A percentile compares a stretch with the other conserved stretches of the same genome.
phyloP scores from a whole-genome alignment of 306 rosid species.

The Castanospermum australe region DNA sequence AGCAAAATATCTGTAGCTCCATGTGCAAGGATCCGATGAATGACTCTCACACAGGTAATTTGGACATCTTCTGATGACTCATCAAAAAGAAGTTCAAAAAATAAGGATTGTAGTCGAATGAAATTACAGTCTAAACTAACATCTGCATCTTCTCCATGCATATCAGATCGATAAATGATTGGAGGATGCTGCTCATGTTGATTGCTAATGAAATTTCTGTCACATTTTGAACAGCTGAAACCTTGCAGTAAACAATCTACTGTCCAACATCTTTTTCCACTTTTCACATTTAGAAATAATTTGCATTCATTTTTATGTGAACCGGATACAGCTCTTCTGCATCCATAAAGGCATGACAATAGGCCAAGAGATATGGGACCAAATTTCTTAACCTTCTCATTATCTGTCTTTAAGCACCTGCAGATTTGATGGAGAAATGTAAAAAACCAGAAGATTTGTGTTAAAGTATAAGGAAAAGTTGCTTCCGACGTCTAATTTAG shows the following conservation, averaged over 20 bases:
- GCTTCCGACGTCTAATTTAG: background rate
- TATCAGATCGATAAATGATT: conserved; percentile 36
- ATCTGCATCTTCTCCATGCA: conserved; percentile 35
- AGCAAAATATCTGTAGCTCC: conserved; percentile 45
- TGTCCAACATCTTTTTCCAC: conserved; percentile 48
- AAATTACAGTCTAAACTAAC: conserved; percentile 48
- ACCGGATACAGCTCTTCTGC: conserved; percentile 46
- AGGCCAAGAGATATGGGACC: conserved; percentile 78
- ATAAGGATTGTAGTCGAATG: conserved; percentile 53
- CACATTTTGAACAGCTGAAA: conserved; percentile 90
- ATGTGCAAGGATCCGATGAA: conserved; percentile 73
- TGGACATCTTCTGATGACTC: conserved; percentile 87
- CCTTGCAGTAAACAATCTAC: conserved; percentile 67
- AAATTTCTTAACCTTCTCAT: conserved; percentile 55
- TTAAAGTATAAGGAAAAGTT: background rate
- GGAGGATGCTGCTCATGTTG: conserved; percentile 35
- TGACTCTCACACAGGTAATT: conserved; percentile 69
- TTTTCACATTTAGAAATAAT: conserved; percentile 43
- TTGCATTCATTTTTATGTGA: conserved; percentile 49
- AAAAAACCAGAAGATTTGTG: conserved; percentile 23
- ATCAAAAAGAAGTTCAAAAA: conserved; percentile 74
- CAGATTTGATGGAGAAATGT: conserved; percentile 24
- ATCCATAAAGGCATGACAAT: conserved; percentile 87
- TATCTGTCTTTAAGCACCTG: conserved; percentile 64
- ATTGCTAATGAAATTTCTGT: conserved; percentile 38